Evolutionary conservation across 495 filamentous ascomycete genomes (phyloP).

Genomic region (Podospora australis): DNA sequence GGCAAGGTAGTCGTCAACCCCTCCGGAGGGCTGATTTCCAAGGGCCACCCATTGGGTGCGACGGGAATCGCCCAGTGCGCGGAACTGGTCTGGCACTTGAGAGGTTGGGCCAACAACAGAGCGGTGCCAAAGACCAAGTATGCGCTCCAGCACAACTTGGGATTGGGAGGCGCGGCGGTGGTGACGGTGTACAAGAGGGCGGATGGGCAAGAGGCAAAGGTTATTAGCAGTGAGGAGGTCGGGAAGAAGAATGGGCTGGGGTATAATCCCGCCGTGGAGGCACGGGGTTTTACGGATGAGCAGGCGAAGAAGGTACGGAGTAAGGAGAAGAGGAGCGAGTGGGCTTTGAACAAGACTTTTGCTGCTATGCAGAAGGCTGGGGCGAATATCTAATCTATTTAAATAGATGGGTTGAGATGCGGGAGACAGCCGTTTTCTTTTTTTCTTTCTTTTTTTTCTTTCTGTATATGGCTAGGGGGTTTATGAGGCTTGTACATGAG

Average conservation of each 20-base stretch:
- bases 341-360: constrained; percentile 68
- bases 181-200: constrained; percentile 87
- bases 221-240: constrained; percentile 52
- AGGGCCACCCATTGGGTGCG: constrained; percentile 91
- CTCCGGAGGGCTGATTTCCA: constrained; percentile 87
- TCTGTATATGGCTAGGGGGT: not conserved
- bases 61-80: constrained; percentile 92
- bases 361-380: constrained; percentile 56
- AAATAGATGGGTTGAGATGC: not conserved
- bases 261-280: constrained; percentile 91
- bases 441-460: constrained; percentile 3
- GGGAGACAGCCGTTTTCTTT: not conserved
- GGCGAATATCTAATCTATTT: too few relatives aligned
- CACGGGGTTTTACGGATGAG: constrained; percentile 71
- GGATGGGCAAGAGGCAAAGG: constrained; percentile 58
- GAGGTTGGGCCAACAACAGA: constrained; percentile 94
- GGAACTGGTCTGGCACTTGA: constrained; percentile 91
- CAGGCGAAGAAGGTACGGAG: constrained; percentile 70
- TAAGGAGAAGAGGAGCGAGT: constrained; percentile 58
- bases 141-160: constrained; percentile 90
- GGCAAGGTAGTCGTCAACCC: constrained; percentile 87
- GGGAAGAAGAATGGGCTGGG: constrained; percentile 61
- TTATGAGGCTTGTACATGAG: too few relatives aligned
- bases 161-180: constrained; percentile 85
- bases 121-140: constrained; percentile 58